Conservation (phyloP, 1,139 yeast genomes). For the Suhomyces chickasaworum region DNA sequence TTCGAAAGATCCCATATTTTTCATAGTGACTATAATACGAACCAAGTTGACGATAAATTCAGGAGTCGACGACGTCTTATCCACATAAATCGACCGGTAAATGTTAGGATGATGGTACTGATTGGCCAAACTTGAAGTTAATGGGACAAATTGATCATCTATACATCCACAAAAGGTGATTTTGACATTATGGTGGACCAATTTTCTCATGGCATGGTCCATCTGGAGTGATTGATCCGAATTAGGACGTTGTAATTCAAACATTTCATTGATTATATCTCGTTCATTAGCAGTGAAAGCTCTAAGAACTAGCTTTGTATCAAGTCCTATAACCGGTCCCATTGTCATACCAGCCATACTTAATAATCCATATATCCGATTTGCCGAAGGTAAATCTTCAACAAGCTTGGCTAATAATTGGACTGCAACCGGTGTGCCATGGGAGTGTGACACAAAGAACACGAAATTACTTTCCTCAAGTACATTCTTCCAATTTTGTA, state of each 20-base stretch:
- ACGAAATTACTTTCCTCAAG: conserved; percentile 45
- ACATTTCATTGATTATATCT: conserved; percentile 49
- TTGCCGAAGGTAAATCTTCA: conserved; percentile 16
- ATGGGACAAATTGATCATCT: conserved; percentile 48
- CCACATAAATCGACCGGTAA: conserved; percentile 42
- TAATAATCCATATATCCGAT: conserved; percentile 38
- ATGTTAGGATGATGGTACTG: conserved; percentile 56
- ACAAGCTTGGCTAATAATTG: conserved; percentile 41
- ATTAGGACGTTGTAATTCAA: conserved; percentile 46
- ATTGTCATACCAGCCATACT: conserved; percentile 48
- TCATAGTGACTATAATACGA: conserved; percentile 36
- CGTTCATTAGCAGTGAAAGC: conserved; percentile 50
- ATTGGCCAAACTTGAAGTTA: conserved; percentile 47
- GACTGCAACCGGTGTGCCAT: conserved; percentile 48
- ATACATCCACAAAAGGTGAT: conserved; percentile 51
- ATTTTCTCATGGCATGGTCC: conserved; percentile 31
- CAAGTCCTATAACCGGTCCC: conserved; percentile 50
- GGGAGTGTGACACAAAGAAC: conserved; percentile 47
- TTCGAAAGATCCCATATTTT: conserved; percentile 36
- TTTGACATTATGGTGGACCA: conserved; percentile 48
- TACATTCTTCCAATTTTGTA: conserved; percentile 46
- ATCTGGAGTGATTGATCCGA: conserved; percentile 35
- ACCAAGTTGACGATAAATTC: conserved; percentile 34
- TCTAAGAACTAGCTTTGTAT: conserved; percentile 48
- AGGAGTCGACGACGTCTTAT: conserved; percentile 30